Base-by-base conservation (phyloP, 441 rosid genomes). In the Croton setiger region DNA sequence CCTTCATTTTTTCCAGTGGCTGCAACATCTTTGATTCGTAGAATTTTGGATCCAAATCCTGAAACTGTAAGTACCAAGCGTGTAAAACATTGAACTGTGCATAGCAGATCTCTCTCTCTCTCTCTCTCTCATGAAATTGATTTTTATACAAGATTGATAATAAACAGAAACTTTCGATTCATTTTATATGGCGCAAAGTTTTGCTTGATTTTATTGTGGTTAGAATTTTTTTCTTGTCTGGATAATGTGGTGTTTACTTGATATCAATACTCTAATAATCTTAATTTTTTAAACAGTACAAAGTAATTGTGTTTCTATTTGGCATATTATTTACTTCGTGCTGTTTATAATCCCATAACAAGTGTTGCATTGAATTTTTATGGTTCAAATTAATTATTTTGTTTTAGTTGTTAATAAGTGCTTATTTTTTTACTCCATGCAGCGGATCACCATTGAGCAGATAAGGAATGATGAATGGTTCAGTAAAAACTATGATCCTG, bases 1-100 rank as follows among this genome's bases (percentile, higher is more conserved):
- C 99, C 99, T 47, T 81, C 97, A 54, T 92, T 88, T 86, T 92
- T 92, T 82, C 93, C 99, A 7, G 80, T 90, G 70, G 98, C 88
- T 61, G 97, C 96, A 45, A 94, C 86, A 78, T 78, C 91, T 44
- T 84, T 94, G 78, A 90, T 94, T 80, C 82, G 76, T 36, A 87
- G 87, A 70, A 92, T 94, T 74, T 77, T 94, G 81, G 98, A 94
- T 76, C 97, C 98, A 64, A 92, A 90, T 81, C 89, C 98, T 64
- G 94, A 81, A 86, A 88, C 86, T 33, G 99, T 94, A 82, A 82
- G 97, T 82, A 35, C 6, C 44, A 49, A 35, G 17, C 27, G 21
- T 47, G 20, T 43, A 57, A 39, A 27, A n/a, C 6, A 5, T 39
- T 39, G 6, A 8, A 5, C 7, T 39, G 7, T 39, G 6, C 7